Percentiles rank a stretch among this genome's conserved stretches.
These are phyloP conservation scores for Solanum neorickii DNA, from an alignment of 257 asterid genomes.

Conservation along the genomic window DNA sequence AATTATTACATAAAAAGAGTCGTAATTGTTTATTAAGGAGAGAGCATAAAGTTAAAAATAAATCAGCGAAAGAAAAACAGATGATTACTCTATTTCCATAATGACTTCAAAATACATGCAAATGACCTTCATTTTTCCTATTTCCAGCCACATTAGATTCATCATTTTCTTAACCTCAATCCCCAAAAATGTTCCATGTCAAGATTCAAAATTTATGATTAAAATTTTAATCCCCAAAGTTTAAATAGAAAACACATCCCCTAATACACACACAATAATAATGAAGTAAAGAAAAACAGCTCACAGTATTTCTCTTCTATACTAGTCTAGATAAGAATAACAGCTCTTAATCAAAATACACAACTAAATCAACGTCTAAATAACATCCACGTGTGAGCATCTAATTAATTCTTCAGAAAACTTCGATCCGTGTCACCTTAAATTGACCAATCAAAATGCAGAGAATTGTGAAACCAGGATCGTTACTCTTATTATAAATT, in stretches of 20 bases:
- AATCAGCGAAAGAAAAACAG: accelerated
- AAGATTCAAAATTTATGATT: not conserved
- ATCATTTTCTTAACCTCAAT: slow-evolving; percentile 1
- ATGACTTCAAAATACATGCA: not conserved
- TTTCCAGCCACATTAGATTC: slow-evolving; percentile 26
- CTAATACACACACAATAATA: not conserved
- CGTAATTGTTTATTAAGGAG: not conserved
- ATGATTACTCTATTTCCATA: not conserved
- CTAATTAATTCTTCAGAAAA: not conserved
- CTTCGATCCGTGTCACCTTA: slow-evolving; percentile 10
- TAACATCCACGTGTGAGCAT: slow-evolving; percentile 19
- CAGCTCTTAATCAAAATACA: slow-evolving; percentile 24
- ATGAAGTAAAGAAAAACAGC: not conserved
- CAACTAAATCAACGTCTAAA: not conserved
- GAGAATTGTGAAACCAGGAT: not conserved
- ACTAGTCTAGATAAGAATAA: slow-evolving; percentile 20
- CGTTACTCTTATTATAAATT: slow-evolving; percentile 22
- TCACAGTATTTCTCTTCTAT: not conserved
- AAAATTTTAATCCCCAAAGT: not conserved
- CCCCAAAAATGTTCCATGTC: not conserved
- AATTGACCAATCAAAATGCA: slow-evolving; percentile 29
- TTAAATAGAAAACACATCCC: slow-evolving; percentile 34
- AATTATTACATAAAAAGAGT: too few relatives aligned
- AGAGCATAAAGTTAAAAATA: too few relatives aligned
- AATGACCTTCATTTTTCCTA: slow-evolving; percentile 1